Evolutionary conservation across 306 rosid genomes (phyloP).

Genomic region (Castanea mollissima): DNA sequence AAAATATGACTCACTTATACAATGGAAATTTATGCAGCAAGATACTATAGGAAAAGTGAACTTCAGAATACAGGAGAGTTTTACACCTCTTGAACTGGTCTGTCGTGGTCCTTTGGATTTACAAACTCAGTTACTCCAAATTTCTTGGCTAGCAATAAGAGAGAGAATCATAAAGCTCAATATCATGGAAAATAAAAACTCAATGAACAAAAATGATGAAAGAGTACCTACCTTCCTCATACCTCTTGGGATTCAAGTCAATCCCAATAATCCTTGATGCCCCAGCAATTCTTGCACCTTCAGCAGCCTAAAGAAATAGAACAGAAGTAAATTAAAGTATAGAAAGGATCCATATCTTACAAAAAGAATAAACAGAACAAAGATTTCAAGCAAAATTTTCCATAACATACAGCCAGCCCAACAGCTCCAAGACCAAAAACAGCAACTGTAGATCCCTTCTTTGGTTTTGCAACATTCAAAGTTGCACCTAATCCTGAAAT

Average conservation of each 20-base stretch:
- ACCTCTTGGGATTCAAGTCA: slow-evolving; percentile 31
- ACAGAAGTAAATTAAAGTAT: neutral
- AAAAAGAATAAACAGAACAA: neutral
- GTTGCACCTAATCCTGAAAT: slow-evolving; percentile 35
- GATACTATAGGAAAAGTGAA: neutral
- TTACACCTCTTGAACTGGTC: slow-evolving; percentile 46
- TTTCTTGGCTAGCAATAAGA: slow-evolving; percentile 35
- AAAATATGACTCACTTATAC: too few species aligned
- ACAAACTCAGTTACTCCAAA: slow-evolving; percentile 54
- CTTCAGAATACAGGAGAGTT: neutral
- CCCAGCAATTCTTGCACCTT: slow-evolving; percentile 46
- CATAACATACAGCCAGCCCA: slow-evolving; percentile 37
- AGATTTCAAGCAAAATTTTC: neutral
- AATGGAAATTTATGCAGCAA: too few species aligned
- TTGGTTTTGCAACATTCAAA: slow-evolving; percentile 43
- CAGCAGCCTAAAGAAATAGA: slow-evolving; percentile 34
- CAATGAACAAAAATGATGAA: neutral
- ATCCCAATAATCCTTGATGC: slow-evolving; percentile 41
- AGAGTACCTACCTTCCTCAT: slow-evolving; percentile 32
- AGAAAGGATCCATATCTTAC: neutral
- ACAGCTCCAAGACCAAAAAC: slow-evolving; percentile 38
- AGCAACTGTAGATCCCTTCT: slow-evolving; percentile 34
- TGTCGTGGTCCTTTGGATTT: slow-evolving; percentile 46
- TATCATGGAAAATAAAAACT: neutral
- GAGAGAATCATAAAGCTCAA: neutral